phyloP scores from a whole-genome alignment of 116 monocot species.

The Phalaenopsis hybrid region DNA sequence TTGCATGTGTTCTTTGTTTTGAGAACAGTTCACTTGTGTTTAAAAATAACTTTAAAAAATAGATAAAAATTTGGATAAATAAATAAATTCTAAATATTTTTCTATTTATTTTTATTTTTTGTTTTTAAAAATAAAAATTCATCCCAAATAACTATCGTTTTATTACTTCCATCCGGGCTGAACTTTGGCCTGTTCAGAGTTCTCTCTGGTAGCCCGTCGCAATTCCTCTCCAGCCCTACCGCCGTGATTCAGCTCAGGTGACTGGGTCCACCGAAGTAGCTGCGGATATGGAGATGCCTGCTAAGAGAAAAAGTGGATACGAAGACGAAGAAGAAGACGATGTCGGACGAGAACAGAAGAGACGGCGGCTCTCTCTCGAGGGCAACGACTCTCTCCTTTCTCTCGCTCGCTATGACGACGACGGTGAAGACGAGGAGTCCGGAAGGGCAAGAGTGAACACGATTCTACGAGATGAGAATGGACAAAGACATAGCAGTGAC shows the following conservation, averaged over 20 bases:
- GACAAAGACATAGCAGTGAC: not conserved
- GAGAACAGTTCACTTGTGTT: too few species aligned
- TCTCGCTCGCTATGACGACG: conserved; percentile 61
- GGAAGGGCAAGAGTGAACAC: conserved; percentile 1
- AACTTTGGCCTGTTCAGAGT: too few species aligned
- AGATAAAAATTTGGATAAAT: too few species aligned
- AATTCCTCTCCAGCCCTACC: not conserved
- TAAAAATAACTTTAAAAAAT: too few species aligned
- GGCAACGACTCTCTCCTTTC: conserved; percentile 36
- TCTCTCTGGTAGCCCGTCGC: too few species aligned
- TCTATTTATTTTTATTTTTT: too few species aligned
- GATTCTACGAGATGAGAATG: conserved; percentile 14
- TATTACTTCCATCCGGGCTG: too few species aligned
- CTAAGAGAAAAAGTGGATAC: conserved; percentile 13
- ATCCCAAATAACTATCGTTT: too few species aligned
- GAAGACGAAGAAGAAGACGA: conserved; percentile 3
- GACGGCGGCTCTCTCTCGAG: conserved; percentile 10
- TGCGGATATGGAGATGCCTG: not conserved
- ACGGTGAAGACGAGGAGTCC: conserved; percentile 34
- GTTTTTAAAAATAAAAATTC: too few species aligned
- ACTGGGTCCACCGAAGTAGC: not conserved
- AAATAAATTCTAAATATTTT: too few species aligned
- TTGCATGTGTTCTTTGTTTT: too few species aligned
- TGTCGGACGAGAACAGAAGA: conserved; percentile 1
- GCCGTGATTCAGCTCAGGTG: not conserved